Base-by-base conservation (phyloP, 2,329 filamentous ascomycete species). In the Aspergillus proliferans region DNA sequence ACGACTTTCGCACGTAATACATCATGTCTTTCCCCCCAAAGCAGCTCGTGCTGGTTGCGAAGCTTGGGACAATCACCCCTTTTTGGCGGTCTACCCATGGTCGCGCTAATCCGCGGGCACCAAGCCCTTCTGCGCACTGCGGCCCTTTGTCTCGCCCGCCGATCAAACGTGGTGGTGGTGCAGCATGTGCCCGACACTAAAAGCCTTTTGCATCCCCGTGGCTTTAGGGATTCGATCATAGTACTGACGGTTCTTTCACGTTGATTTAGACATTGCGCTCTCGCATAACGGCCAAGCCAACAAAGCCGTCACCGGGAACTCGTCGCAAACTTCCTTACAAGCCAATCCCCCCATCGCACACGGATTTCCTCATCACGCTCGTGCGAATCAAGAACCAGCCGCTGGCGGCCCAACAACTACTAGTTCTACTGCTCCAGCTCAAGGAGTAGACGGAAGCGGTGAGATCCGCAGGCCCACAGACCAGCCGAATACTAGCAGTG, bases 301-400 rank as follows among this genome's bases (percentile, higher is more conserved):
- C 22, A 46, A 39, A 21, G 21, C 45, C 15, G 14, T 41, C 19
- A 41, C 46, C 14, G 43, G 43, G 19, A 26, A 42, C 15, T 43
- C 40, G 21, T 45, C 48, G 21, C 36, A 47, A 36, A 18, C 33
- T 81, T 86, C 77, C 33, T 76, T 73, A 48, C 63, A 74, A 41
- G 70, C 48, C 64, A 70, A 47, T 73, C 71, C 47, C 74, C 47
- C 74, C 81, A 56, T 79, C 82, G 43, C 39, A 12, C 44, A 34
- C 33, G 33, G 19, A 21, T 36, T 24, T n/a, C 33, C 15, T 82
- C 61, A 84, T 76, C 71, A 86, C 83, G 86, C 67, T 62, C 81
- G 85, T 57, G 82, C 85, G 48, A 87, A 83, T 69, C 88, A 85
- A 88, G 65, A 45, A 67, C 81, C 79, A 77, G 53, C 79, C 77